These are phyloP conservation scores for Exophiala sideris DNA, from an alignment of 2,329 filamentous ascomycete species.

Conservation along the genomic window DNA sequence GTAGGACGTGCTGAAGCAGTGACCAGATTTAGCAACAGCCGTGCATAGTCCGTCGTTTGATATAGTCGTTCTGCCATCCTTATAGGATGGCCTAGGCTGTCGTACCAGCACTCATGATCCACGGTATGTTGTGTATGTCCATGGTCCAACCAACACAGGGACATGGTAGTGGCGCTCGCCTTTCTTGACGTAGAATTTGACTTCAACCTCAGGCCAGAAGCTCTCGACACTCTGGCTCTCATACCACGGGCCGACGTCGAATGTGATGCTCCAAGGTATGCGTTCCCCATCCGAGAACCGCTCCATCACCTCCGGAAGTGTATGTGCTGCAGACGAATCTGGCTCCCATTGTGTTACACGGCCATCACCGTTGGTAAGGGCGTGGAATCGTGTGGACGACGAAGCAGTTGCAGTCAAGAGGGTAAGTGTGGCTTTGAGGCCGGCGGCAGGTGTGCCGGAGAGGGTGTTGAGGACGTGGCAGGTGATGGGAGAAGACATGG, in stretches of 20 bases:
- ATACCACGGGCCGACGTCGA: constrained; percentile 47
- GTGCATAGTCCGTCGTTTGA: too few species aligned
- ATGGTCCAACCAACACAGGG: constrained; percentile 49
- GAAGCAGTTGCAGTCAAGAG: constrained; percentile 53
- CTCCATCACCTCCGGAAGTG: constrained; percentile 27
- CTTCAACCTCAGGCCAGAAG: constrained; percentile 51
- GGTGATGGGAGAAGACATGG: constrained; percentile 41
- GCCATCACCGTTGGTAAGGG: constrained; percentile 45
- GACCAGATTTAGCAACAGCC: too few species aligned
- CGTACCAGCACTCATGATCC: constrained; percentile 37
- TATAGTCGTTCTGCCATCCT: too few species aligned
- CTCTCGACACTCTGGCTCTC: constrained; percentile 46
- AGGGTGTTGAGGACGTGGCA: constrained; percentile 51
- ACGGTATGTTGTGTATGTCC: constrained; percentile 51
- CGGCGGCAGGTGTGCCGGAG: constrained; percentile 42
- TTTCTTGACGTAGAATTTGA: constrained; percentile 49
- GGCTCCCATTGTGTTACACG: constrained; percentile 44
- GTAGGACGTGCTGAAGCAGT: too few species aligned
- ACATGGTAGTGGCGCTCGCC: constrained; percentile 51
- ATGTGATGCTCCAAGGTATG: constrained; percentile 46
- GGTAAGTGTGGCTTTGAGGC: constrained; percentile 49
- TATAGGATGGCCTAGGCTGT: too few species aligned
- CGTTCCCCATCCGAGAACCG: constrained; percentile 33
- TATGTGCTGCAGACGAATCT: constrained; percentile 31
- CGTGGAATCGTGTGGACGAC: constrained; percentile 34